Evolutionary conservation across 2,329 filamentous ascomycete species (phyloP).

Genomic region (Cladosporium sp.): DNA sequence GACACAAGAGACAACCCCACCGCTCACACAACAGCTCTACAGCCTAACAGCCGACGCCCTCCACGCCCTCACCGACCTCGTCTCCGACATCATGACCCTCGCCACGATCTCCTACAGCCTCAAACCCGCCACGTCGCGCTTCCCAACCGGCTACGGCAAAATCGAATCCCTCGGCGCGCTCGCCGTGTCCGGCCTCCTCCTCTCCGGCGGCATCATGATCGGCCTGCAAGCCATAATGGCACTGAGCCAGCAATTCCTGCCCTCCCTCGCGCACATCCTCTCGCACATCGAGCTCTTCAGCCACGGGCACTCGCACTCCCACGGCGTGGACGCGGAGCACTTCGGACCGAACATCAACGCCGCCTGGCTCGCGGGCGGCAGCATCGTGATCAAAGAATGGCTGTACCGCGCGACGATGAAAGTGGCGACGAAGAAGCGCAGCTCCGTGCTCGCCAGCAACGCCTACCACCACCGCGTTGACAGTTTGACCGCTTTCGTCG

Average conservation of each 20-base stretch:
- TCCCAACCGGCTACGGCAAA: conserved; percentile 92
- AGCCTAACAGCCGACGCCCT: conserved; percentile 70
- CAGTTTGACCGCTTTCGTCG: conserved; percentile 91
- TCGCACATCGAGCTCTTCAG: conserved; percentile 42
- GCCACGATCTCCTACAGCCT: conserved; percentile 93
- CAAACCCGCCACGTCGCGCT: conserved; percentile 74
- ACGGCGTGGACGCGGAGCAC: conserved; percentile 53
- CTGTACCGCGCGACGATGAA: conserved; percentile 98
- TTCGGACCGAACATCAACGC: conserved; percentile 80
- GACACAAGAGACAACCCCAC: neutral
- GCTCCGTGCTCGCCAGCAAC: conserved; percentile 92
- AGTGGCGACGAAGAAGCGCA: conserved; percentile 88
- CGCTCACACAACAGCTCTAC: neutral
- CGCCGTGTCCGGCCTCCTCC: conserved; percentile 85
- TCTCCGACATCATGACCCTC: conserved; percentile 90
- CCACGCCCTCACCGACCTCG: conserved; percentile 91
- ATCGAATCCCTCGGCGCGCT: conserved; percentile 93
- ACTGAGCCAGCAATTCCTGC: conserved; percentile 50
- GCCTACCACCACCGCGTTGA: conserved; percentile 96
- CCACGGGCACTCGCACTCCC: conserved; percentile 58
- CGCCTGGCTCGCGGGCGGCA: conserved; percentile 87
- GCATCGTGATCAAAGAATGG: conserved; percentile 93
- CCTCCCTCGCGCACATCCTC: conserved; percentile 40
- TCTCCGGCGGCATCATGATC: conserved; percentile 90
- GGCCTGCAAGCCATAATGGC: conserved; percentile 61